Base-by-base conservation (phyloP, 2,329 filamentous ascomycete species). In the Tolypocladium tundrense region DNA sequence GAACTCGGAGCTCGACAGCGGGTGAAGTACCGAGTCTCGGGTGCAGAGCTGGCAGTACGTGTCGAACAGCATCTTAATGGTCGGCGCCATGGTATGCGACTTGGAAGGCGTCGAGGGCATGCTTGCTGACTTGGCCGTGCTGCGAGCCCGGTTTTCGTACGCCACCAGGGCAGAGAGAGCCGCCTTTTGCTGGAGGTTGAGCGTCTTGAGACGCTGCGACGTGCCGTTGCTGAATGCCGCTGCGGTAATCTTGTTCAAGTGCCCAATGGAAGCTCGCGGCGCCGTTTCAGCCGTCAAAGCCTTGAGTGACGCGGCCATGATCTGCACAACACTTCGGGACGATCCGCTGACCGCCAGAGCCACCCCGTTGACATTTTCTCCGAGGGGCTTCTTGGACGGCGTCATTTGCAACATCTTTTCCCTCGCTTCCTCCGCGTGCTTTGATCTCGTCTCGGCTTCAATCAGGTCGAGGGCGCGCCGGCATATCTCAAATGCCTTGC, bases 141-240 rank as follows among this genome's bases (percentile, higher is more conserved):
- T 75, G 54, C 84, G 79, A 63, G 83, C 87, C 61, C 85, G 85
- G 65, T 88, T 90, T 70, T 97, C 92, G n/a, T 94, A 84, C 2
- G 91, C 90, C 43, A 93, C 81, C 16, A 99, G 79, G 0, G 93
- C 85, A 74, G 94, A 99, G 11, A 99, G 80, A 0, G 93, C 91
- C 4, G 93, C 94, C 72, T 96, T 97, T 72, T 99, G 94, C 69
- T 99, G 95, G 2, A 99, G 80, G 69, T 97, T 99, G 58, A 99
- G 83, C 5, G 87, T 86, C 71, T 89, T 88, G 16, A 99, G 83
- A 59, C 94, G 85, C 65, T 97, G 91, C 14, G 81, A 84, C 1
- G 91, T 88, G 41, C 92, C 92, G 65, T 97, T 93, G 70, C 89
- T 90, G 72, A 99, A 97, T 1, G 91, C 89, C 4, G 90, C 85